These are phyloP conservation scores for Protomyces pachydermus DNA, from an alignment of 1,139 yeast genomes.

Conservation along the genomic window DNA sequence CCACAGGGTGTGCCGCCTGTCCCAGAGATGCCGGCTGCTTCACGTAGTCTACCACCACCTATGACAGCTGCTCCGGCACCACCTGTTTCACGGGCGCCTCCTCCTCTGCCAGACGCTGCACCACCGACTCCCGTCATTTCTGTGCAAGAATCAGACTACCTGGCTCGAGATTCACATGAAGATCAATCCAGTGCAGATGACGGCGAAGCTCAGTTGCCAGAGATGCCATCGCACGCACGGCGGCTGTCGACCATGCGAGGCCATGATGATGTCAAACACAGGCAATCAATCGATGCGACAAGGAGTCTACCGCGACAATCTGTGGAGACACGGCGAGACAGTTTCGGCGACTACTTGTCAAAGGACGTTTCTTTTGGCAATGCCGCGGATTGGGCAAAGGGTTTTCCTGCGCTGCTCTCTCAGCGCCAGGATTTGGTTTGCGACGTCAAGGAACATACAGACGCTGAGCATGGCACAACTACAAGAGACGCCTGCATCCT, in stretches of 20 bases:
- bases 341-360: neutral
- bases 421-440: constrained; percentile 42
- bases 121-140: neutral
- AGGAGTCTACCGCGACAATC: neutral
- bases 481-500: constrained; percentile 64
- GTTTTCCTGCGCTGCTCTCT: neutral
- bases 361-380: neutral
- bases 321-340: neutral
- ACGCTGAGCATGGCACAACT: constrained; percentile 50
- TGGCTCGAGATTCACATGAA: neutral
- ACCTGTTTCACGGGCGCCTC: constrained; percentile 30
- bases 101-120: constrained; percentile 33
- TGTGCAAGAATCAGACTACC: neutral
- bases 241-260: neutral
- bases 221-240: neutral
- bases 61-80: constrained; percentile 10
- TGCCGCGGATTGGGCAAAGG: neutral
- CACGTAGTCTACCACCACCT: neutral
- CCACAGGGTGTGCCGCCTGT: neutral
- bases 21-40: neutral
- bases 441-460: constrained; percentile 66
- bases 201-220: constrained; percentile 29
- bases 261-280: neutral
- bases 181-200: constrained; percentile 34
- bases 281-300: neutral